These are phyloP conservation scores for Pinus tabuliformis DNA, from an alignment of 75 land plant species.

Conservation along the genomic window DNA sequence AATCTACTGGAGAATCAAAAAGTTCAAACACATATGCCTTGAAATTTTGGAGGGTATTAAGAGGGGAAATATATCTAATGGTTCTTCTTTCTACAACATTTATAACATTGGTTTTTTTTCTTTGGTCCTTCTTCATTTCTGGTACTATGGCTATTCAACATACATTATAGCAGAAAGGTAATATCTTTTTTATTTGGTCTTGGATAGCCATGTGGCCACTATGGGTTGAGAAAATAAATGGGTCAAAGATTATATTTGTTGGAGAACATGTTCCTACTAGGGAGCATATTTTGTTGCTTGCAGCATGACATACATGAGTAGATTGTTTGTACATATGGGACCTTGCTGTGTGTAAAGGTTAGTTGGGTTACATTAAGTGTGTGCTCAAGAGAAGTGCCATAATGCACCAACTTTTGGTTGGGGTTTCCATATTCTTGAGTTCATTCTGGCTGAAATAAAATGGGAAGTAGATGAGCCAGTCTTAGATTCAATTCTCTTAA, in stretches of 20 bases:
- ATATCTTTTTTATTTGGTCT: constrained; percentile 65
- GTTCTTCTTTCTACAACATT: constrained; percentile 62
- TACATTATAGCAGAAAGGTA: constrained; percentile 59
- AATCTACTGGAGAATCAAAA: neutral
- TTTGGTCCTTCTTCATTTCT: constrained; percentile 46
- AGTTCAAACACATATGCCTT: constrained; percentile 25
- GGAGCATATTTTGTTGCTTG: constrained; percentile 71
- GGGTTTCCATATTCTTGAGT: constrained; percentile 87
- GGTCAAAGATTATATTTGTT: constrained; percentile 75
- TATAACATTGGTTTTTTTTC: constrained; percentile 49
- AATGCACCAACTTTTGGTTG: constrained; percentile 93
- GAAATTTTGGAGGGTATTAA: constrained; percentile 33
- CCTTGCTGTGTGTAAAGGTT: constrained; percentile 77
- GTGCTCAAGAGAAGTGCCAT: constrained; percentile 81
- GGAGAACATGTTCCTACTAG: constrained; percentile 73
- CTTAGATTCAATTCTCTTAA: constrained; percentile 60
- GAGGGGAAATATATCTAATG: constrained; percentile 56
- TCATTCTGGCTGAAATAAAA: constrained; percentile 75
- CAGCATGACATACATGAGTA: constrained; percentile 91
- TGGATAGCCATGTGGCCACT: constrained; percentile 97
- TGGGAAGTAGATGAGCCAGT: constrained; percentile 80
- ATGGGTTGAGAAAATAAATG: constrained; percentile 86
- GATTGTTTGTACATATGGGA: constrained; percentile 99
- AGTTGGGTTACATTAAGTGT: constrained; percentile 81
- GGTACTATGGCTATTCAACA: constrained; percentile 60